phyloP scores from a whole-genome alignment of 768 basidiomycete species.

The Mycena rosella region DNA sequence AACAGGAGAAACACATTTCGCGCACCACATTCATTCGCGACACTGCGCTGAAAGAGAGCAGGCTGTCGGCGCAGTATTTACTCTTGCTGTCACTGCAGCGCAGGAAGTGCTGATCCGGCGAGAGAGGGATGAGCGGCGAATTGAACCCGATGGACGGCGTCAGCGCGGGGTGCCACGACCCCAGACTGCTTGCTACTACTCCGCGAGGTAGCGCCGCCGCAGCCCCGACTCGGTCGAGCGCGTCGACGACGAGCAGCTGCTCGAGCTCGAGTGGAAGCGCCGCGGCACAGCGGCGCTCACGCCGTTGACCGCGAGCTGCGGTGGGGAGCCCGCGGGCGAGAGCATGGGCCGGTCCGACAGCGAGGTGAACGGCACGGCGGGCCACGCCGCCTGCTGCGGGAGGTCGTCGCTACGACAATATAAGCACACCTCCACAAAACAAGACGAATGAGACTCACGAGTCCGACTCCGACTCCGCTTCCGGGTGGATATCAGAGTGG shows the following conservation, averaged over 20 bases:
- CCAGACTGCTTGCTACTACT: no score
- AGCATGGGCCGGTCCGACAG: constrained; percentile 41
- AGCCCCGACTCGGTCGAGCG: constrained; percentile 62
- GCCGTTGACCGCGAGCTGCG: constrained; percentile 76
- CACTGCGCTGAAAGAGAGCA: no score
- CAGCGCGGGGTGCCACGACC: constrained; percentile 46
- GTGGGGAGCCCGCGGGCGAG: constrained; percentile 57
- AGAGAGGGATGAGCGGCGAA: constrained; percentile 83
- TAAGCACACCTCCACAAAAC: background rate
- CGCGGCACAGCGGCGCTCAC: constrained; percentile 72
- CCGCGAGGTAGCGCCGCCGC: constrained; percentile 64
- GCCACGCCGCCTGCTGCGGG: constrained; percentile 50
- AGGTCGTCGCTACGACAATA: constrained; percentile 24
- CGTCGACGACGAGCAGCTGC: constrained; percentile 35
- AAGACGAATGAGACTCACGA: constrained; percentile 9
- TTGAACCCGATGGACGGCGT: constrained; percentile 43
- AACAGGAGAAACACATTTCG: no score
- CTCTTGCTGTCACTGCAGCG: no score
- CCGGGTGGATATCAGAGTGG: constrained; percentile 42
- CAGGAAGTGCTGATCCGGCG: no score
- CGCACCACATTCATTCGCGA: no score
- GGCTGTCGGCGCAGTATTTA: no score
- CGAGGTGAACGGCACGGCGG: constrained; percentile 59
- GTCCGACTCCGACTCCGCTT: constrained; percentile 22
- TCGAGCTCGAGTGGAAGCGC: constrained; percentile 51